Conservation (phyloP, 768 basidiomycete genomes). For the Clitopilus hobsonii region DNA sequence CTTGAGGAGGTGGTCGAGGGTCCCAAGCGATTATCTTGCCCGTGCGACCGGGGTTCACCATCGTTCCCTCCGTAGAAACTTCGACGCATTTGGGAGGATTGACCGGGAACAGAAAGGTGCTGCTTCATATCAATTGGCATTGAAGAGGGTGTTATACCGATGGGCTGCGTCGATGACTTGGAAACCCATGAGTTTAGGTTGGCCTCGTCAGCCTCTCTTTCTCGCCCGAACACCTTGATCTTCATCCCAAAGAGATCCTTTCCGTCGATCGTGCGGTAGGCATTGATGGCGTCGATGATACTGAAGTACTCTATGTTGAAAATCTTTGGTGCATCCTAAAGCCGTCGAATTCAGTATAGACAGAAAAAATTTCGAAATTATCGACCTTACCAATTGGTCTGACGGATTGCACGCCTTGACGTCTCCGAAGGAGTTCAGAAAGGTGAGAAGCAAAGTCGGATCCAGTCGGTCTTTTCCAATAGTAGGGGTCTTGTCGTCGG, state of each 20-base stretch:
- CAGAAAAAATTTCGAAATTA: background rate
- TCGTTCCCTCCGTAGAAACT: background rate
- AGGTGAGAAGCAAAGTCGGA: conserved; percentile 21
- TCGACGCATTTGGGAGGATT: conserved; percentile 25
- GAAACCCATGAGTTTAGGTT: conserved; percentile 3
- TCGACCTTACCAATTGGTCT: conserved; percentile 13
- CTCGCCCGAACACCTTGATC: conserved; percentile 36
- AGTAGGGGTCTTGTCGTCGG: background rate
- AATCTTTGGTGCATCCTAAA: too few species aligned
- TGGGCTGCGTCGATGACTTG: background rate
- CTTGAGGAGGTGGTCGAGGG: background rate
- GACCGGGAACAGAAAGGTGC: conserved; percentile 23
- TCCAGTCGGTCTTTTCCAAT: conserved; percentile 13
- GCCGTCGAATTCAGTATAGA: too few species aligned
- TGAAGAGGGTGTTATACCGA: background rate
- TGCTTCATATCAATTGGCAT: background rate
- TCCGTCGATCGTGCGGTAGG: conserved; percentile 45
- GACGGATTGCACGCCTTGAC: conserved; percentile 21
- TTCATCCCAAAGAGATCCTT: conserved; percentile 48
- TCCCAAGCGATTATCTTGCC: background rate
- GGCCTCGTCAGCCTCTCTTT: conserved; percentile 4
- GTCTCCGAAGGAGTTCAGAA: conserved; percentile 30
- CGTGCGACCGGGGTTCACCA: background rate
- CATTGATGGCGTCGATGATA: conserved; percentile 49
- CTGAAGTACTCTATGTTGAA: conserved; percentile 71